Evolutionary conservation across 345 rosid genomes (phyloP), one percentile per base, ranked within the genome.

Genomic region (Clarkia xantiana): DNA sequence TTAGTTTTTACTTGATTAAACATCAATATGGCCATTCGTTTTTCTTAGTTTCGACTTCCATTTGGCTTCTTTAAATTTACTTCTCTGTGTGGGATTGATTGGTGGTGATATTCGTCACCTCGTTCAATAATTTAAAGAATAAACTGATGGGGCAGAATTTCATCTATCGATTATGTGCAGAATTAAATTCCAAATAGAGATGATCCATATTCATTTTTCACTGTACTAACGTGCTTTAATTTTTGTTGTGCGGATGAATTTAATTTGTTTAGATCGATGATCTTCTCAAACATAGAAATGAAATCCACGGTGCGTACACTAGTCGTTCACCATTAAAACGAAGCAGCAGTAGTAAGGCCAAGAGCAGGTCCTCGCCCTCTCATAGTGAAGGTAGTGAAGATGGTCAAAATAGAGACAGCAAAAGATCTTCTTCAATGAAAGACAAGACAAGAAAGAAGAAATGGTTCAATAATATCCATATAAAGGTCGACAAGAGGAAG

Each of bases 401-500:
- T 16, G 73, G 61, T 14, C 65, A 75, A 52, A 41, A 62, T 49
- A 82, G 66, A 70, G 94, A 82, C 11, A 78, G 8, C 36, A 29
- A 63, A 74, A 80, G 77, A 66, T 45, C 73, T 67, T 45, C 73
- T 67, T 58, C 79, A 42, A 47, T 44, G 13, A 66, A 72, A 54
- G 88, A 84, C 36, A 29, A 29, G 36, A 29, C 36, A 29, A 29
- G 36, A 83, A 91, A 78, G 66, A 91, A 80, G 78, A 86, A 57
- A 72, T 93, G 96, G 99, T 87, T 29, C 36, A 29, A 66, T 68
- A 84, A 84, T 57, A 67, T 87, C 64, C 87, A 72, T 52, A 56
- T 82, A 67, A 87, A 87, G 71, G 83, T 79, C 49, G 85, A 82
- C 75, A 87, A 84, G 81, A 74, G 89, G 76, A 93, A 93, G 70